phyloP scores from a whole-genome alignment of 441 rosid species.

The Dalechampia spathulata region DNA sequence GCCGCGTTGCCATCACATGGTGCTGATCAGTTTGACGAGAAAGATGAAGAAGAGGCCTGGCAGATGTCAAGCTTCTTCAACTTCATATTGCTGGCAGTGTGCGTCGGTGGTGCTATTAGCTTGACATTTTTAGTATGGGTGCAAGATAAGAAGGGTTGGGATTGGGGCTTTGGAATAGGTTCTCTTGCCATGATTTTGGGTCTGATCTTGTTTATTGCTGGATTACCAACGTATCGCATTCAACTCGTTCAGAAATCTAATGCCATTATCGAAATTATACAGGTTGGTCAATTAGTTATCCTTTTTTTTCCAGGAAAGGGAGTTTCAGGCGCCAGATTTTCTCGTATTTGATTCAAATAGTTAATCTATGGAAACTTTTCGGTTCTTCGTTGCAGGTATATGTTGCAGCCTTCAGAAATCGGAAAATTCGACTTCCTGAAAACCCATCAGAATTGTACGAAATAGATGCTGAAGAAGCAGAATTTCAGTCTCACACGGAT shows the following conservation, averaged over 20 bases:
- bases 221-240: constrained; percentile 39
- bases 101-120: constrained; percentile 41
- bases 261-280: constrained; percentile 34
- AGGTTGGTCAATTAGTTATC: constrained; percentile 25
- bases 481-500: constrained; percentile 41
- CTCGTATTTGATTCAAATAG: neutral
- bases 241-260: constrained; percentile 34
- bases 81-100: constrained; percentile 27
- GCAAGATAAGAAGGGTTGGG: constrained; percentile 58
- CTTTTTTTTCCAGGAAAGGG: no score
- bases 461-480: constrained; percentile 30
- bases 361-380: neutral
- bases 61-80: constrained; percentile 59
- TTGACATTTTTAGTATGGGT: constrained; percentile 47
- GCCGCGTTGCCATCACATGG: constrained; percentile 49
- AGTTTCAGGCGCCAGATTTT: neutral
- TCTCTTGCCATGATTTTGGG: constrained; percentile 30
- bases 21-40: constrained; percentile 53
- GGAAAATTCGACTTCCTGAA: constrained; percentile 41
- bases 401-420: constrained; percentile 41
- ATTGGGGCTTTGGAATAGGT: constrained; percentile 38
- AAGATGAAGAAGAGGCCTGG: constrained; percentile 39
- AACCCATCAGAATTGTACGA: constrained; percentile 42
- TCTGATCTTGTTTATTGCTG: constrained; percentile 24
- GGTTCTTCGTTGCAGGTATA: constrained; percentile 35